A percentile compares a stretch with the other conserved stretches of the same genome.
These are phyloP conservation scores for Acer yangbiense DNA, from an alignment of 345 rosid genomes.

Conservation along the genomic window DNA sequence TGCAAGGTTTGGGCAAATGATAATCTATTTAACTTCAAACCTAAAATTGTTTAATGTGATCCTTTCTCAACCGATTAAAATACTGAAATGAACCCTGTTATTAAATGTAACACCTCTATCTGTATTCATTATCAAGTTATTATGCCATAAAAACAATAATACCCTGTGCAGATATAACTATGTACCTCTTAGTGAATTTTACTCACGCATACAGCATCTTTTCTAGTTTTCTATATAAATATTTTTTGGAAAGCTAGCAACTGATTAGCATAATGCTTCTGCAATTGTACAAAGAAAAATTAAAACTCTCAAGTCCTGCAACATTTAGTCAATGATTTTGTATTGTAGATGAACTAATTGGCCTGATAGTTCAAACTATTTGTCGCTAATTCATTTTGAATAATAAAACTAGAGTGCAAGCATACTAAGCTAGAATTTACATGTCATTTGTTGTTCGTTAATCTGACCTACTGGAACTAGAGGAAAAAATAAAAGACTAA, in stretches of 20 bases:
- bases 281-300: neutral
- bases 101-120: neutral
- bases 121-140: neutral
- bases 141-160: neutral
- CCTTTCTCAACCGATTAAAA: neutral
- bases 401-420: neutral
- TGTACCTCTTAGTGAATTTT: neutral
- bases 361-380: neutral
- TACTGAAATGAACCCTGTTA: neutral
- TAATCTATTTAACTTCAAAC: neutral
- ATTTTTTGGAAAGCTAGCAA: neutral
- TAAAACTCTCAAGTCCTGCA: neutral
- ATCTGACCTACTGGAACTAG: neutral
- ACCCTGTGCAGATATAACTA: neutral
- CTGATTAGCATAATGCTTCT: neutral
- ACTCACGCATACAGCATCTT: neutral
- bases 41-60: neutral
- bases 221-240: slow-evolving; percentile 1
- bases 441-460: neutral
- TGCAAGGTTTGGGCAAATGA: neutral
- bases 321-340: neutral
- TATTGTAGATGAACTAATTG: neutral
- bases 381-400: neutral
- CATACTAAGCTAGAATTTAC: neutral
- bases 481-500: neutral